Base-by-base conservation (phyloP, 108 stramenopile genomes). In the Halocafeteria seosinensis region DNA sequence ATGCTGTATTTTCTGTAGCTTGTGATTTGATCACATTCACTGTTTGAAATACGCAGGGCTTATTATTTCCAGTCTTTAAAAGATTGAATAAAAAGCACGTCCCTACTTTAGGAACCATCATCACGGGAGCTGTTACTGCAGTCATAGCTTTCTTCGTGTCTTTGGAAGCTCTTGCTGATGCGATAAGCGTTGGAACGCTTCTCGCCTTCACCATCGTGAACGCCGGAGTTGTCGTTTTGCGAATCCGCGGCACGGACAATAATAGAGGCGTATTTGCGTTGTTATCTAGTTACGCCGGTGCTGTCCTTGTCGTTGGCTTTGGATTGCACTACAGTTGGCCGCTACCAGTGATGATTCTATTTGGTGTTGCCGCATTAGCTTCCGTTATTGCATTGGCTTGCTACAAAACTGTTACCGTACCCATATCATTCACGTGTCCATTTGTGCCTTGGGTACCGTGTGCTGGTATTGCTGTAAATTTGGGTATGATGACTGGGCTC, bases 121-220 rank as follows among this genome's bases (percentile, higher is more conserved):
- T 79, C 31, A 82, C 81, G n/a, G 81, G 81, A 37, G 47, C 75
- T 29, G 62, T 71, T 34, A 63, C 71, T n/a, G 76, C 73, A 11
- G 61, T 66, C 28, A 50, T 82, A 23, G 81, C 81, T 30, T 77
- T 77, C 55, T 78, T 76, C 37, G 78, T 77, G 5, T 73, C 76
- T 12, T 58, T 82, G 58, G 75, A 78, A 38, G 81, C 69, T 12
- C 68, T 82, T n/a, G 81, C 81, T 1, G 76, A 73, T 62, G 32
- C 77, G 25, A 82, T 82, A 58, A 73, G 72, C 17, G 34, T 82
- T 11, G 81, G 81, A n/a, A 82, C 81, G 12, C 63, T 82, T 21
- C 71, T 77, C 72, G 81, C 78, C 5, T 82, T 82, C 62, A 77
- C 75, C 34, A 77, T 79, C 55, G 81, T 82, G 60, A 69, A 77